phyloP scores from a whole-genome alignment of 2,329 filamentous ascomycete species.

The Alternaria burnsii region DNA sequence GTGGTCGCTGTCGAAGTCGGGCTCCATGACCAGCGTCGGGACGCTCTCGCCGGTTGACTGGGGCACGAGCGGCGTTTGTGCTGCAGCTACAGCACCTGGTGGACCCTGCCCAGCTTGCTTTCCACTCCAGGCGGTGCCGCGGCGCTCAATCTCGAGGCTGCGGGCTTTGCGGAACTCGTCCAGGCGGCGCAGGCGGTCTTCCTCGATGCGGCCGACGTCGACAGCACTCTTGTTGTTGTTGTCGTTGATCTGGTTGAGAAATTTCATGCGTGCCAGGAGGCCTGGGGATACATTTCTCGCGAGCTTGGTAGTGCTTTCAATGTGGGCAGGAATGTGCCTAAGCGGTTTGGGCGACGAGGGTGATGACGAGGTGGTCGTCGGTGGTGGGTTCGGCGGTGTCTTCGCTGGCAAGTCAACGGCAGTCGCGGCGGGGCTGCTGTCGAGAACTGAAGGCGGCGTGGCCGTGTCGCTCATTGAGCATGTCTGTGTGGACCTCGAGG shows the following conservation, averaged over 20 bases:
- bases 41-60: conserved; percentile 50
- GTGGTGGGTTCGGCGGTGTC: conserved; percentile 20
- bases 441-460: conserved; percentile 26
- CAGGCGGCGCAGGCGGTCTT: conserved; percentile 73
- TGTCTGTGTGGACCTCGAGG: conserved; percentile 28
- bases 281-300: conserved; percentile 54
- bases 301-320: conserved; percentile 44
- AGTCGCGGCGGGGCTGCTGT: conserved; percentile 33
- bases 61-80: conserved; percentile 34
- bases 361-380: conserved; percentile 18
- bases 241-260: conserved; percentile 52
- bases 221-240: conserved; percentile 34
- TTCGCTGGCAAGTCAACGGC: conserved; percentile 33
- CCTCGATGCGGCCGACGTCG: conserved; percentile 71
- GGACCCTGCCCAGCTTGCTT: conserved; percentile 12
- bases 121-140: conserved; percentile 77
- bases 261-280: conserved; percentile 55
- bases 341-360: conserved; percentile 23
- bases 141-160: conserved; percentile 66
- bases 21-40: conserved; percentile 50
- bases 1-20: conserved; percentile 56
- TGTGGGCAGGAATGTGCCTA: conserved; percentile 22
- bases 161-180: conserved; percentile 70
- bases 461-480: conserved; percentile 38
- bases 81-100: not conserved